phyloP scores from a whole-genome alignment of 352 stramenopile genomes.

The Globisporangium iwayamae region DNA sequence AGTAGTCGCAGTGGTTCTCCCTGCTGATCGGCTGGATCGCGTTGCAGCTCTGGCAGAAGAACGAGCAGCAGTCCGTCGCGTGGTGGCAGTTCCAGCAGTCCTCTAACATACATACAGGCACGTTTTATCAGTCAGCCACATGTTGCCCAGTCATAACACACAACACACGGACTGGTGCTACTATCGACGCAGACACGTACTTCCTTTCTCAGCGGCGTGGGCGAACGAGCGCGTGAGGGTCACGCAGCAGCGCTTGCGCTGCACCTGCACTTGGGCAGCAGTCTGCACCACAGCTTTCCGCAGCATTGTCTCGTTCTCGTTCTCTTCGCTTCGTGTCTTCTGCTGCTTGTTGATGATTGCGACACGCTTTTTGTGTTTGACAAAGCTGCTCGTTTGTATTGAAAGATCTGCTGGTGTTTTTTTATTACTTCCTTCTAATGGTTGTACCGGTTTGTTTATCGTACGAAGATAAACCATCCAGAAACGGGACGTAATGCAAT shows the following conservation, averaged over 20 bases:
- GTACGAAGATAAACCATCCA: too few species aligned
- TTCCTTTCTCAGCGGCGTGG: conserved; percentile 23
- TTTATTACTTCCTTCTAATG: too few species aligned
- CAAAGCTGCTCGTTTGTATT: too few species aligned
- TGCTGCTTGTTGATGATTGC: too few species aligned
- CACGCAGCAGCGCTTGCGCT: conserved; percentile 11
- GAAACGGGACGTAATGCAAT: too few species aligned
- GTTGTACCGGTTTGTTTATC: too few species aligned
- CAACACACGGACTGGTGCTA: not conserved
- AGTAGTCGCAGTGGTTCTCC: conserved; percentile 76
- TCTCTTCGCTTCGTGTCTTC: not conserved
- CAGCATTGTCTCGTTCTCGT: conserved; percentile 18
- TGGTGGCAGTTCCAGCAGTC: conserved; percentile 85
- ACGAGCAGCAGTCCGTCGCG: conserved; percentile 73
- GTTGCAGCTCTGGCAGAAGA: conserved; percentile 80
- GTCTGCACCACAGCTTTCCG: conserved; percentile 29
- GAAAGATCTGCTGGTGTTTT: too few species aligned
- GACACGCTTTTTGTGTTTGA: too few species aligned
- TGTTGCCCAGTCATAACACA: not conserved
- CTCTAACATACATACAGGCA: conserved; percentile 14
- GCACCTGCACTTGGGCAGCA: conserved; percentile 19
- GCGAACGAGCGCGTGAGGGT: conserved; percentile 19
- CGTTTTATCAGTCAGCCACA: not conserved
- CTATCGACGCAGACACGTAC: conserved; percentile 6
- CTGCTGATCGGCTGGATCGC: conserved; percentile 67